phyloP scores from a whole-genome alignment of 108 stramenopile genomes.

The Nannochloropsis gaditana region DNA sequence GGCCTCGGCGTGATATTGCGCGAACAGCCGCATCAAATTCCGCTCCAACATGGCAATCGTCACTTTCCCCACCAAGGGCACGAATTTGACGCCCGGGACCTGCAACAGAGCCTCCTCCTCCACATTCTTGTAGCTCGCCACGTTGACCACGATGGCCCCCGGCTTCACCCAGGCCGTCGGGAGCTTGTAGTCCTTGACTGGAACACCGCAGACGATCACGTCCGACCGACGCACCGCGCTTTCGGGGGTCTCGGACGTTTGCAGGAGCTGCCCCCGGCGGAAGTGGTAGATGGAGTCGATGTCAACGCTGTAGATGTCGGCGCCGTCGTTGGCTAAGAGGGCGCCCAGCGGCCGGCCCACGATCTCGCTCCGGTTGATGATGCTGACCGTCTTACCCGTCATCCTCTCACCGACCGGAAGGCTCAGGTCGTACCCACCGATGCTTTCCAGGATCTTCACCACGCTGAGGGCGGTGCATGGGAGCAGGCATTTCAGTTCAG shows the following conservation, averaged over 20 bases:
- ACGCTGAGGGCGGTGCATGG: slow-evolving; percentile 88
- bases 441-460: slow-evolving; percentile 68
- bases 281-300: slow-evolving; percentile 68
- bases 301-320: slow-evolving; percentile 79
- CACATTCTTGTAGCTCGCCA: slow-evolving; percentile 79
- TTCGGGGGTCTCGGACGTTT: slow-evolving; percentile 54
- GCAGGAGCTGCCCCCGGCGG: slow-evolving; percentile 40
- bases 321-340: slow-evolving; percentile 79
- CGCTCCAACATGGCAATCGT: slow-evolving; percentile 83
- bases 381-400: slow-evolving; percentile 64
- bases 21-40: slow-evolving; percentile 74
- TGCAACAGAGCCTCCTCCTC: slow-evolving; percentile 65
- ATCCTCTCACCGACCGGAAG: slow-evolving; percentile 59
- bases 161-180: slow-evolving; percentile 62
- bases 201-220: slow-evolving; percentile 78
- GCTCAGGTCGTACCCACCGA: slow-evolving; percentile 43
- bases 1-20: slow-evolving; percentile 66
- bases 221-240: slow-evolving; percentile 58
- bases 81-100: slow-evolving; percentile 65
- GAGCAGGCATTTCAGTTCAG: slow-evolving; percentile 71
- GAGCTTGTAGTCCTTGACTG: slow-evolving; percentile 63
- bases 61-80: slow-evolving; percentile 85
- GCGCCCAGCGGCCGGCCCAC: slow-evolving; percentile 82
- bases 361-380: slow-evolving; percentile 88
- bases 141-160: slow-evolving; percentile 74